These are phyloP conservation scores for Bromus sterilis DNA, from an alignment of 176 grass and related monocot species.

Conservation along the genomic window DNA sequence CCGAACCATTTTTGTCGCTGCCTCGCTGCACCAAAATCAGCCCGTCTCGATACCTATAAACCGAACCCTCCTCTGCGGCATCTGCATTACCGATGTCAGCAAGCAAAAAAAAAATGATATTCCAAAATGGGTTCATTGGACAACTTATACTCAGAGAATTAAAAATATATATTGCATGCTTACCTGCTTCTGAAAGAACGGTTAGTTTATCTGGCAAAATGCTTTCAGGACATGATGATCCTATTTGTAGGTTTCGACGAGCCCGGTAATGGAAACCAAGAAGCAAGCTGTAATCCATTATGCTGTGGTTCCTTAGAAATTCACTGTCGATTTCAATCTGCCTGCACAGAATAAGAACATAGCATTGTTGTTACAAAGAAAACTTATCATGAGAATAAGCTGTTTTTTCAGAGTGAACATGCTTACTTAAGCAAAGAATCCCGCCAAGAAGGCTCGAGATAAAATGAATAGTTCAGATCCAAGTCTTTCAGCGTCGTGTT, in stretches of 20 bases:
- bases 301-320: constrained; percentile 65
- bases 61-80: constrained; percentile 65
- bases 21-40: constrained; percentile 75
- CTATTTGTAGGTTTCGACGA: constrained; percentile 57
- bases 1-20: constrained; percentile 53
- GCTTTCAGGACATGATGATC: constrained; percentile 31
- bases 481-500: constrained; percentile 96
- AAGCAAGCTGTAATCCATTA: constrained; percentile 99
- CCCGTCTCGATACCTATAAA: constrained; percentile 49
- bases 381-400: neutral
- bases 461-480: constrained; percentile 92
- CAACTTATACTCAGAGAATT: neutral
- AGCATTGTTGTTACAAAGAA: neutral
- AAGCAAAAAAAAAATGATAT: neutral
- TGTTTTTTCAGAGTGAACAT: neutral
- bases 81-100: constrained; percentile 27
- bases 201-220: constrained; percentile 46
- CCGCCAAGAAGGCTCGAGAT: constrained; percentile 97
- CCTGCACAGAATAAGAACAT: constrained; percentile 27
- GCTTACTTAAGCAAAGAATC: constrained; percentile 82
- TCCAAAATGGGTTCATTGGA: neutral
- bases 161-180: neutral
- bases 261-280: constrained; percentile 95
- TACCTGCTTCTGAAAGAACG: constrained; percentile 78
- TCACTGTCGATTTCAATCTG: constrained; percentile 87